These are phyloP conservation scores for Picea abies DNA, from an alignment of 83 land plant species.

Conservation along the genomic window DNA sequence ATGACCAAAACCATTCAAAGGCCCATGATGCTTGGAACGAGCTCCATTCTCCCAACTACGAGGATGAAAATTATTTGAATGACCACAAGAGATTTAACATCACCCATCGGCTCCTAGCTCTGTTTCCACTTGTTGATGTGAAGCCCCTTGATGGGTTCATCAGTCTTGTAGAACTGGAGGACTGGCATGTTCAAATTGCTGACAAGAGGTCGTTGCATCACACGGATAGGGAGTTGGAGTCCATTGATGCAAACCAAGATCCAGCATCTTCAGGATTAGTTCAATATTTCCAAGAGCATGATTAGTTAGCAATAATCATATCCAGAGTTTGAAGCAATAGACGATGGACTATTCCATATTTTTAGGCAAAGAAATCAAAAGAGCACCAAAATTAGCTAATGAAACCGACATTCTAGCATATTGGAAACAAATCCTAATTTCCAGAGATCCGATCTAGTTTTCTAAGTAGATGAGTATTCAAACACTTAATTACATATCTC, in stretches of 20 bases:
- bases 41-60: conserved; percentile 5
- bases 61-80: conserved; percentile 28
- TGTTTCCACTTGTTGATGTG: conserved; percentile 58
- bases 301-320: too few relatives aligned
- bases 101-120: conserved; percentile 35
- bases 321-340: too few relatives aligned
- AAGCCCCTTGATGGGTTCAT: conserved; percentile 48
- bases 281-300: too few relatives aligned
- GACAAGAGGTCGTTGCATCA: conserved; percentile 26
- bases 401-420: too few relatives aligned
- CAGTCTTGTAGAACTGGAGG: conserved; percentile 42
- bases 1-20: background rate
- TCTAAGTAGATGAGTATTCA: too few relatives aligned
- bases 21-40: background rate
- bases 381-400: too few relatives aligned
- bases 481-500: too few relatives aligned
- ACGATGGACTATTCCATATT: too few relatives aligned
- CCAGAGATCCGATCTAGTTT: too few relatives aligned
- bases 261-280: too few relatives aligned
- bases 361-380: too few relatives aligned
- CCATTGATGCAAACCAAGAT: conserved; percentile 39
- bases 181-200: conserved; percentile 46
- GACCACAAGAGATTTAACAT: conserved; percentile 56
- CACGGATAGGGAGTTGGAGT: conserved; percentile 33
- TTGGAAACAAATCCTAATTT: too few relatives aligned